Conservation (phyloP, 2,329 filamentous ascomycete species). For the Botrytis elliptica region DNA sequence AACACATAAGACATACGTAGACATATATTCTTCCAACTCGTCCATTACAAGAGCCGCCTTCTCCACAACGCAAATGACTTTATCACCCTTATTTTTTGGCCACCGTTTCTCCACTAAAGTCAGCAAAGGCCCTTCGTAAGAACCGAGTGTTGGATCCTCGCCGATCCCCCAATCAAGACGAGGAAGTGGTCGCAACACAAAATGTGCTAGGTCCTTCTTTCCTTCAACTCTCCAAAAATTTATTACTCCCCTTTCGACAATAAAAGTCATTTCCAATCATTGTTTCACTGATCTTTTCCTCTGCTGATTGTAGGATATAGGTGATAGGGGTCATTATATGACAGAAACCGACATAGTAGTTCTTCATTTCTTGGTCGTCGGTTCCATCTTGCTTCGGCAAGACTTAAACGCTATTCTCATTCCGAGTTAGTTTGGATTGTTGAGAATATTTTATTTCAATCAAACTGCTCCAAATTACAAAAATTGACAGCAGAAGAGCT, state of each 20-base stretch:
- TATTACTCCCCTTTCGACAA: conserved; percentile 84
- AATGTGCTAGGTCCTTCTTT: conserved; percentile 71
- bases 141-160: no score
- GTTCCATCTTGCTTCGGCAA: background rate
- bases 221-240: conserved; percentile 83
- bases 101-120: conserved; percentile 83
- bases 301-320: accelerated
- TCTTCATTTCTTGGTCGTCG: background rate
- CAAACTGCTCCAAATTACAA: background rate
- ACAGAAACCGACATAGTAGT: background rate
- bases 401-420: background rate
- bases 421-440: background rate
- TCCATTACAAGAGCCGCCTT: conserved; percentile 65
- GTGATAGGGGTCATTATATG: background rate
- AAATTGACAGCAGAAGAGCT: background rate
- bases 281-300: no score
- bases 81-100: conserved; percentile 65
- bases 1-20: conserved; percentile 44
- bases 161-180: conserved; percentile 30
- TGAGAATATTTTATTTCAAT: background rate
- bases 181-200: conserved; percentile 73
- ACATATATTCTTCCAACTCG: conserved; percentile 70
- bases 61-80: conserved; percentile 81
- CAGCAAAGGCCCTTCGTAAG: conserved; percentile 46
- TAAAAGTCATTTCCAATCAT: conserved; percentile 31